Percentiles rank a stretch among this genome's conserved stretches.
Evolutionary conservation across 371 early-diverging fungal genomes (phyloP).

Genomic region (Mucor circinelloides): DNA sequence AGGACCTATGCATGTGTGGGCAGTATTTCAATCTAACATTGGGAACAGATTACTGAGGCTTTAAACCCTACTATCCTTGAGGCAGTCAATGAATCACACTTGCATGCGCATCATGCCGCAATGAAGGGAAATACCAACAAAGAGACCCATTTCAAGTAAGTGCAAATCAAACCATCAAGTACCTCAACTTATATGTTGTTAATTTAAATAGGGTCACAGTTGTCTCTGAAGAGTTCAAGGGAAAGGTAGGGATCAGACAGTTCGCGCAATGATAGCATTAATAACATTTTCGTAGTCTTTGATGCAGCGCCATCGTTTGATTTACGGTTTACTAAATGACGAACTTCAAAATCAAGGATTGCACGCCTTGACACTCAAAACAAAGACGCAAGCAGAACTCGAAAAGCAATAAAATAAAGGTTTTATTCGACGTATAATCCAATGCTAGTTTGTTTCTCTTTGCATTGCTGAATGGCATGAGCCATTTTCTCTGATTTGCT

Average conservation of each 20-base stretch:
- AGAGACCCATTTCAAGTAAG: constrained; percentile 77
- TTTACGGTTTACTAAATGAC: constrained; percentile 61
- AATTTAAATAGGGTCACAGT: constrained; percentile 54
- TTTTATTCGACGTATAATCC: not conserved
- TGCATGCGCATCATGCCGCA: constrained; percentile 75
- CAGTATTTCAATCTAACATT: not conserved
- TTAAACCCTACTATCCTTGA: constrained; percentile 60
- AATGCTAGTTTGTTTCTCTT: constrained; percentile 5
- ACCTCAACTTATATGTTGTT: not conserved
- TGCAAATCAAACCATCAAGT: not conserved
- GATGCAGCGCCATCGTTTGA: constrained; percentile 71
- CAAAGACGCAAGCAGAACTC: constrained; percentile 63
- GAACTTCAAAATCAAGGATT: constrained; percentile 58
- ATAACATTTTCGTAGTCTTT: constrained; percentile 27
- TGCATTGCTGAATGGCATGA: constrained; percentile 26
- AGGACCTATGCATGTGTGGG: not conserved
- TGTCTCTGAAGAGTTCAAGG: constrained; percentile 66
- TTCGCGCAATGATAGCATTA: not conserved
- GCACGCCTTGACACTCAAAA: constrained; percentile 65
- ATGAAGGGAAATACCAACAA: constrained; percentile 74
- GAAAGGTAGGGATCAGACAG: constrained; percentile 47
- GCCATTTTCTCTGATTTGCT: constrained; percentile 32
- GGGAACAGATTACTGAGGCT: constrained; percentile 49
- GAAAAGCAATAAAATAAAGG: constrained; percentile 15
- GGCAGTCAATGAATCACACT: constrained; percentile 73